A percentile compares a stretch with the other conserved stretches of the same genome.
Conservation (phyloP, 805 yeast genomes). For the Brettanomyces naardenensis region DNA sequence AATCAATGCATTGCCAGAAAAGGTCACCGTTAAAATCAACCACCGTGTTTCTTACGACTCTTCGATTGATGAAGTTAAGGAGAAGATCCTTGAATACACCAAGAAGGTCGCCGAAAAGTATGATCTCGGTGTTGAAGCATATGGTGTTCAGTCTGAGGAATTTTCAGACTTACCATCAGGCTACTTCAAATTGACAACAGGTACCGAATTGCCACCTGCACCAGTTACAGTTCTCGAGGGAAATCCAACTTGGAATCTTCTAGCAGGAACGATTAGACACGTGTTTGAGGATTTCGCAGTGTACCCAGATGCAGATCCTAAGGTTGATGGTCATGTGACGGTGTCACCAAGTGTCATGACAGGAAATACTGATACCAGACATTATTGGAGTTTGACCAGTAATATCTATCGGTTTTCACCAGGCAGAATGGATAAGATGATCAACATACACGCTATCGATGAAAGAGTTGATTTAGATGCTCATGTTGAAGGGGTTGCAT, state of each 20-base stretch:
- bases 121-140: constrained; percentile 33
- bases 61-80: constrained; percentile 23
- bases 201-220: constrained; percentile 27
- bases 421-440: constrained; percentile 2
- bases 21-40: constrained; percentile 42
- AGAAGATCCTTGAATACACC: constrained; percentile 24
- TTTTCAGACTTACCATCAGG: constrained; percentile 27
- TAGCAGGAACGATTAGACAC: constrained; percentile 49
- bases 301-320: constrained; percentile 19
- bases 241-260: constrained; percentile 30
- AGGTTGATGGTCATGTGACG: constrained; percentile 10
- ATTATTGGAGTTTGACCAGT: constrained; percentile 48
- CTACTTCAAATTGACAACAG: constrained; percentile 28
- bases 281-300: constrained; percentile 41
- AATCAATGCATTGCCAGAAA: constrained; percentile 67
- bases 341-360: constrained; percentile 44
- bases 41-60: constrained; percentile 57
- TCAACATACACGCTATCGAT: constrained; percentile 8
- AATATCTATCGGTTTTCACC: constrained; percentile 41
- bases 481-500: constrained; percentile 8
- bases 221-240: constrained; percentile 28
- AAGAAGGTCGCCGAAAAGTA: constrained; percentile 36
- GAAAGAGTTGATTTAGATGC: constrained; percentile 7
- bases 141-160: constrained; percentile 21
- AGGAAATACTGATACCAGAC: constrained; percentile 56